phyloP scores from a whole-genome alignment of 1,284 basidiomycete genomes.

The Inonotus hispidus region DNA sequence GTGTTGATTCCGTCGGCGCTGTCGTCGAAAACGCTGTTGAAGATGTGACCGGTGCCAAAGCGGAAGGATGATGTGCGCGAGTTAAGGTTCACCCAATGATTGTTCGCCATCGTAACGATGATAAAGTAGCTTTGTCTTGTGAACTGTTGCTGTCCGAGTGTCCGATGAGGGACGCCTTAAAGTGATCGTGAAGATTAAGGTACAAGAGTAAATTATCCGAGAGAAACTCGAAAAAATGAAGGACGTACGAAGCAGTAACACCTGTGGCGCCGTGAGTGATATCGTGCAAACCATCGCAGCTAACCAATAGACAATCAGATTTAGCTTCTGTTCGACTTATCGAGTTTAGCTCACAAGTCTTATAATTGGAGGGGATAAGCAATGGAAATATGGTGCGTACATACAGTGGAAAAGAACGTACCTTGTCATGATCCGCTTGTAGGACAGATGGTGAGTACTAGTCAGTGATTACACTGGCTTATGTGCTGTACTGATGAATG shows the following conservation, averaged over 20 bases:
- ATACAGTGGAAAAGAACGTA: constrained; percentile 20
- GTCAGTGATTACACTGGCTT: no score
- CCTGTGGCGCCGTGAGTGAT: constrained; percentile 37
- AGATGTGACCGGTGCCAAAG: constrained; percentile 43
- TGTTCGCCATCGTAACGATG: constrained; percentile 36
- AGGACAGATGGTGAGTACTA: no score
- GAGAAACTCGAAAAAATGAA: not conserved
- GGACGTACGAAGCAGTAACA: constrained; percentile 26
- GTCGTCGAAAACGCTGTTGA: constrained; percentile 40
- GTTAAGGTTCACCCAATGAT: constrained; percentile 33
- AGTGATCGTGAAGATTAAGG: constrained; percentile 37
- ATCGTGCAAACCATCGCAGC: constrained; percentile 36
- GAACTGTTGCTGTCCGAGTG: constrained; percentile 38
- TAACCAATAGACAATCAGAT: constrained; percentile 14
- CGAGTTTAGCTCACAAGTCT: constrained; percentile 17
- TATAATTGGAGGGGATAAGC: not conserved
- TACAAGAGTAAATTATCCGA: not conserved
- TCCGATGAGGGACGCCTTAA: constrained; percentile 38
- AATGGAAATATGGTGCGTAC: not conserved
- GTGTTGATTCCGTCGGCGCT: constrained; percentile 47
- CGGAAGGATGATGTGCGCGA: constrained; percentile 26
- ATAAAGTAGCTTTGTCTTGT: constrained; percentile 31
- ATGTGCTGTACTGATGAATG: no score
- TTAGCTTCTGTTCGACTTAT: not conserved
- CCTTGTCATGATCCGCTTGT: constrained; percentile 42